Evolutionary conservation across 768 basidiomycete species (phyloP), one percentile per base, ranked within the genome.

Genomic region (Sarcomyxa edulis): DNA sequence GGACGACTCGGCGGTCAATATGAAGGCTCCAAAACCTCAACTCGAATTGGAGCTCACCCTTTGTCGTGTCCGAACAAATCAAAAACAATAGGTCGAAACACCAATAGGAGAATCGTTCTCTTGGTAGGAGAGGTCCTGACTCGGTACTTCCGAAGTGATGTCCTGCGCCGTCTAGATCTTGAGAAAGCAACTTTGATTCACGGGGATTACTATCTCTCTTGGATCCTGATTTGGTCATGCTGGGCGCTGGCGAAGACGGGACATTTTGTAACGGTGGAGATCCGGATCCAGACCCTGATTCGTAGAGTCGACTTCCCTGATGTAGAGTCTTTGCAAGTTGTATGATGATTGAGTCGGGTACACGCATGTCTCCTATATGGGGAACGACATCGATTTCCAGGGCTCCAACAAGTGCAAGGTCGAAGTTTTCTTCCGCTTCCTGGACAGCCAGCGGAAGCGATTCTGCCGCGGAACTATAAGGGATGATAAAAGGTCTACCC

Each of bases 101-200:
- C 91, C 91, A 94, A 62, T 89, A 93, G 6, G 87, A 82, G 54
- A 94, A 94, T 6, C 89, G 71, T 55, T 94, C 92, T 26, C 91
- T 66, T 1, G 84, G 82, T 20, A 84, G 62, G 16, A 77, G 55
- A 10, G 61, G 53, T 0, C 75, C 76, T 7, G 62, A 57, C 26
- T 73, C 74, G 2, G 88, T 89, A 23, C 73, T 81, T 9, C 85
- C 87, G 23, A 70, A 47, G 12, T 61, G 64, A 26, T 65, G 55
- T 20, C 58, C 45, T 9, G 52, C 50, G 35, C 59, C 44, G 25
- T 67, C 64, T 34, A 71, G n/a, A n/a, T 45, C 29, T 59, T 62
- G 39, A 66, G 61, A 35, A 67, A 61, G 19, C 22, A 39, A 32
- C n/a, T 46, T 3, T 28, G n/a, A n/a, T n/a, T n/a, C n/a, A n/a